Base-by-base conservation (phyloP, 106 monocot genomes). In the Ottelia alismoides region DNA sequence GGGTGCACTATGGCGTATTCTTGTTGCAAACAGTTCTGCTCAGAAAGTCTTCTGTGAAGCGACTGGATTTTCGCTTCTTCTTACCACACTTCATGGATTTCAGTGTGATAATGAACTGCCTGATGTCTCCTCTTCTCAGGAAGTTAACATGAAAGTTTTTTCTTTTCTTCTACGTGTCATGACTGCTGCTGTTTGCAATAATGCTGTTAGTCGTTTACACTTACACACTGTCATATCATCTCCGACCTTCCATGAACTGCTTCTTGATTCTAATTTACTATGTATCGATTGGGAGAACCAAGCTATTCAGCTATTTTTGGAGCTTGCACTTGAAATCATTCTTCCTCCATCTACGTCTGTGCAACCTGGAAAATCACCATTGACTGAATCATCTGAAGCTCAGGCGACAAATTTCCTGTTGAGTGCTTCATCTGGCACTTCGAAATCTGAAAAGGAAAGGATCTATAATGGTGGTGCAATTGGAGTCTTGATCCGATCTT, bases 31-130 rank as follows among this genome's bases (percentile, higher is more conserved):
- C 59, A 74, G 18, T 68, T 74, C 85, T 61, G 78, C 98, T 26
- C 98, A 90, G 46, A 73, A 72, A 26, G 72, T 98, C 49, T 98
- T 98, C 75, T 89, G 98, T 56, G 98, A 98, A 68, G 81, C 85
- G 31, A 90, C 98, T 56, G 98, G 90, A 11, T 98, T 98, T 75
- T 90, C 98, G 20, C 90, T 98, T 67, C 64, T 98, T 60, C 62
- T 90, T 40, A 98, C 98, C n/a, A 83, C 68, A 28, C 69, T 98
- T 52, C 90, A 90, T 61, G 78, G 74, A 70, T 82, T 90, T 43
- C 85, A 98, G 63, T 77, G 52, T 57, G 59, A 71, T 22, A 52
- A 22, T 32, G 85, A 82, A 30, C 19, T 60, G 53, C 22, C 28
- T 14, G 66, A 71, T 30, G 19, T 28, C 30, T 69, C 69, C 49